Percentiles rank a stretch among this genome's conserved stretches.
Evolutionary conservation across 169 alveolate genomes (phyloP).

Genomic region (Cryptosporidium ubiquitum): DNA sequence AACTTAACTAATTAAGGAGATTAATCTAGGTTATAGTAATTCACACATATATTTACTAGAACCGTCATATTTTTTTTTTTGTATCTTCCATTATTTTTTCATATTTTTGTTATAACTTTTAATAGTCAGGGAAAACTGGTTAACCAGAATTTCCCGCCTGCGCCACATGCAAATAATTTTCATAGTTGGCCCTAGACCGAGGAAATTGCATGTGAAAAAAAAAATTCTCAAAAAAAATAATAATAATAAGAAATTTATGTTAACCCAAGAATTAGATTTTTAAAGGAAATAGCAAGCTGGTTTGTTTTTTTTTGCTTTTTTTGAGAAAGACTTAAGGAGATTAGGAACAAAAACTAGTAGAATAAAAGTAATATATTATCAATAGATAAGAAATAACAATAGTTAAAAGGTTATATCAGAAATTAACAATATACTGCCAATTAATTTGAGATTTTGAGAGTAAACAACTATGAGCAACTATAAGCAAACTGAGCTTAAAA

Average conservation of each 20-base stretch:
- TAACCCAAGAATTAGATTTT: neutral
- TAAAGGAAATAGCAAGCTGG: neutral
- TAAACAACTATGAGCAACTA: neutral
- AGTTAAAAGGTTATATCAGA: neutral
- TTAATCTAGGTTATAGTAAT: neutral
- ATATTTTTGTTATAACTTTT: neutral
- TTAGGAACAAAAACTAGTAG: neutral
- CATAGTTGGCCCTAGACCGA: slow-evolving; percentile 47
- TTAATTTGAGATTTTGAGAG: neutral
- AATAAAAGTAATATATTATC: neutral
- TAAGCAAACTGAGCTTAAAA: slow-evolving; percentile 33
- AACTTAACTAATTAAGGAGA: neutral
- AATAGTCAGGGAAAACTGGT: neutral
- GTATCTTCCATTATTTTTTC: neutral
- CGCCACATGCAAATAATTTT: slow-evolving; percentile 27
- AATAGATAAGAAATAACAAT: neutral
- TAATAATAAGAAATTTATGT: neutral
- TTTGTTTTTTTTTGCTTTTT: neutral
- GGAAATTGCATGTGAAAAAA: slow-evolving; percentile 25
- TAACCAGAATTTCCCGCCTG: slow-evolving; percentile 7
- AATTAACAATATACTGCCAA: neutral
- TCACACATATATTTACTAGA: neutral
- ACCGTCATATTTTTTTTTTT: too few relatives aligned
- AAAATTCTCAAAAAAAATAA: neutral
- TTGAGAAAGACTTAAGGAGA: neutral